Evolutionary conservation across 1,139 yeast genomes (phyloP).

Genomic region (Yamadazyma diospyri): DNA sequence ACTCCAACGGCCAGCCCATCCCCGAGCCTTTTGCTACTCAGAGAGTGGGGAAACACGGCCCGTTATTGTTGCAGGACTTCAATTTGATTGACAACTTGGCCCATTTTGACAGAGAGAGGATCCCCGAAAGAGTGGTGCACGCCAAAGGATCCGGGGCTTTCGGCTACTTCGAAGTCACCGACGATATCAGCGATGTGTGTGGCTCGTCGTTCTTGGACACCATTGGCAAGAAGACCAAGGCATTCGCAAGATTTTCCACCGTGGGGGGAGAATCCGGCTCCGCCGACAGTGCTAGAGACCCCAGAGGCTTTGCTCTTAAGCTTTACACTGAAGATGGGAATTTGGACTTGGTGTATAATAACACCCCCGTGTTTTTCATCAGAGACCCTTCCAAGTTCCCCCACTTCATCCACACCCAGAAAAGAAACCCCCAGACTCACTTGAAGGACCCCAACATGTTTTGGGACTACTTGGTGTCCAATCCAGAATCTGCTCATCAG

Average conservation of each 20-base stretch:
- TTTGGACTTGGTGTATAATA: conserved; percentile 78
- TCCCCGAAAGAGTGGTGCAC: conserved; percentile 81
- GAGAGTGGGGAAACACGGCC: conserved; percentile 65
- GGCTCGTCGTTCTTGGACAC: conserved; percentile 59
- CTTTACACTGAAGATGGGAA: conserved; percentile 79
- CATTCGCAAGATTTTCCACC: conserved; percentile 71
- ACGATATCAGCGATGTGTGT: conserved; percentile 67
- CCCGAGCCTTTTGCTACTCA: conserved; percentile 60
- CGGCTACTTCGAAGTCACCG: conserved; percentile 72
- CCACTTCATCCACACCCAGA: conserved; percentile 75
- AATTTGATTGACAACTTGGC: conserved; percentile 68
- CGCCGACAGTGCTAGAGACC: conserved; percentile 78
- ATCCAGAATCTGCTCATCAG: conserved; percentile 59
- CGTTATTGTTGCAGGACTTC: conserved; percentile 67
- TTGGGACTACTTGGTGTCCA: conserved; percentile 57
- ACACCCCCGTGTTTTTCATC: conserved; percentile 77
- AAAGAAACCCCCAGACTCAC: conserved; percentile 70
- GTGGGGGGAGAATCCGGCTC: conserved; percentile 82
- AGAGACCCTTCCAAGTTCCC: conserved; percentile 82
- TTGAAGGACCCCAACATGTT: conserved; percentile 67
- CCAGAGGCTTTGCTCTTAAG: conserved; percentile 76
- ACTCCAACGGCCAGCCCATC: conserved; percentile 66
- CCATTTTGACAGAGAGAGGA: conserved; percentile 76
- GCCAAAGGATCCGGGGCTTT: conserved; percentile 83
- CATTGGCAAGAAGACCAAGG: conserved; percentile 66